Conservation (phyloP, 2,329 filamentous ascomycete genomes). For the Dothideomycetes sp. region DNA sequence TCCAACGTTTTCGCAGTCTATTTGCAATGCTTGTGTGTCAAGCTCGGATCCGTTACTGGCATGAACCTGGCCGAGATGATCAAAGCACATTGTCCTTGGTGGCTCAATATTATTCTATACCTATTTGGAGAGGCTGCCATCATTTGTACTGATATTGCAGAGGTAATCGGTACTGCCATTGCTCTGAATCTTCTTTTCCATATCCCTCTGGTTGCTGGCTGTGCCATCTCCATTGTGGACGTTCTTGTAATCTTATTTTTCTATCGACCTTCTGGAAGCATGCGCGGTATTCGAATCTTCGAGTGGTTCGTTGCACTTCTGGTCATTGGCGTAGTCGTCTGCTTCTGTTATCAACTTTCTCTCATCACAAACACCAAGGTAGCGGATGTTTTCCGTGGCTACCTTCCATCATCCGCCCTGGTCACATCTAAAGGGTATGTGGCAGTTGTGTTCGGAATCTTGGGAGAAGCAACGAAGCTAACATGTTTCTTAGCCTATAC, state of each 20-base stretch:
- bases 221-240: constrained; percentile 58
- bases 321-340: constrained; percentile 59
- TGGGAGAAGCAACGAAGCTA: constrained; percentile 11
- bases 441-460: not conserved
- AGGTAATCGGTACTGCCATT: constrained; percentile 63
- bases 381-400: constrained; percentile 55
- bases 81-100: constrained; percentile 41
- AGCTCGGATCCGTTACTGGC: constrained; percentile 43
- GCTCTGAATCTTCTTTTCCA: constrained; percentile 57
- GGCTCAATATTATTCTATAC: constrained; percentile 47
- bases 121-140: constrained; percentile 48
- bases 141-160: constrained; percentile 51
- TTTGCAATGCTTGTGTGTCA: constrained; percentile 57
- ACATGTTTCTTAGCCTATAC: constrained; percentile 40
- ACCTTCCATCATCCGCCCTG: constrained; percentile 52
- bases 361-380: constrained; percentile 48
- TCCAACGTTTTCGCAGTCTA: constrained; percentile 65
- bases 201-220: constrained; percentile 58
- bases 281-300: constrained; percentile 53
- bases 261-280: constrained; percentile 49
- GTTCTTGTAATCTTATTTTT: constrained; percentile 60
- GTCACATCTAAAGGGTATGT: constrained; percentile 47
- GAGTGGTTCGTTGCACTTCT: constrained; percentile 55
- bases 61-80: constrained; percentile 42
- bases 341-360: constrained; percentile 61